Percentiles rank a stretch among this genome's conserved stretches.
Evolutionary conservation across 345 rosid genomes (phyloP).

Genomic region (Gossypium australe): DNA sequence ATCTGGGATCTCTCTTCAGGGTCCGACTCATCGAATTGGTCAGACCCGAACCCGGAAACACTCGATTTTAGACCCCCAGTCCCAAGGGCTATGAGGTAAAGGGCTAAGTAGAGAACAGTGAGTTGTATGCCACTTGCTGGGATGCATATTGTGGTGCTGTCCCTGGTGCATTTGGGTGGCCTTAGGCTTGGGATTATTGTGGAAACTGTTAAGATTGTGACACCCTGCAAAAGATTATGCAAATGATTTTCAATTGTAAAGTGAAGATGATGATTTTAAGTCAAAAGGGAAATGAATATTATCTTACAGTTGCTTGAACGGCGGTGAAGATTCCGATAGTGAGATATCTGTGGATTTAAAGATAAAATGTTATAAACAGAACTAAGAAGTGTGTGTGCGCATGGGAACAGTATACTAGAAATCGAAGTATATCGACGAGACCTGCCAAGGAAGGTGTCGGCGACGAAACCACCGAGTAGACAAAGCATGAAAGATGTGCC

Average conservation of each 20-base stretch:
- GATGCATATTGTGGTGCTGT: neutral
- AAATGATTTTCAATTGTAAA: neutral
- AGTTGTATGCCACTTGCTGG: neutral
- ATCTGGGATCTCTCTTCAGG: neutral
- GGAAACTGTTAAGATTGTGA: neutral
- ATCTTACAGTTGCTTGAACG: neutral
- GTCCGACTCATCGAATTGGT: neutral
- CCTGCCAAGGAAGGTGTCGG: conserved; percentile 3
- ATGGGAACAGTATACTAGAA: neutral
- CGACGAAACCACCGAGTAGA: neutral
- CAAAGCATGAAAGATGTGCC: conserved; percentile 1
- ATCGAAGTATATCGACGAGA: neutral
- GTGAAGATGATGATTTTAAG: neutral
- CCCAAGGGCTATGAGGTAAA: neutral
- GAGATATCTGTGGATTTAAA: neutral
- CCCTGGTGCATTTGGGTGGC: neutral
- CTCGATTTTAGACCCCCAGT: neutral
- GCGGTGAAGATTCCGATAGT: neutral
- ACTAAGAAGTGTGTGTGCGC: neutral
- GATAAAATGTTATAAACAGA: neutral
- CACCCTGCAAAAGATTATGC: neutral
- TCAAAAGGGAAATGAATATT: neutral
- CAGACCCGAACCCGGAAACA: neutral
- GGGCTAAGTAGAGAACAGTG: neutral
- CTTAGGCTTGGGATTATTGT: neutral